Evolutionary conservation across 805 yeast genomes (phyloP), one percentile per base, ranked within the genome.

Genomic region (Myxozyma mucilagina): DNA sequence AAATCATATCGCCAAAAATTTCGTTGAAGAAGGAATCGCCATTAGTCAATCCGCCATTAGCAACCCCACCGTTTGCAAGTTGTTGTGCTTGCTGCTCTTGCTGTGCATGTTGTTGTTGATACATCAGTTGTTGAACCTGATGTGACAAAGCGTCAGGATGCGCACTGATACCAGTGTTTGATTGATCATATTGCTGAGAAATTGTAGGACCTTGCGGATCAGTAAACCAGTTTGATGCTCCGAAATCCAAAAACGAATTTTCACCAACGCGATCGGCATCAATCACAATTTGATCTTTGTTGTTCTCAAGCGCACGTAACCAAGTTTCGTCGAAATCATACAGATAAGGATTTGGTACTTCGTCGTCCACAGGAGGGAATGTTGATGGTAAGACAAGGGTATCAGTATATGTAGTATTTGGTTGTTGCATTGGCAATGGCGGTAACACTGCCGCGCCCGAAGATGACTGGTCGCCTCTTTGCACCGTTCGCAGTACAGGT

Each of bases 191-290:
- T 31, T 38, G 53, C 13, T 41, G 56, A 18, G 50, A 35, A 18
- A 10, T 43, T 31, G 57, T 36, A 31, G 51, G 54, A 5, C 45
- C 57, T 16, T 61, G 63, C 45, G 59, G n/a, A 24, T 61, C 65
- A 7, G 60, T 43, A 16, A 62, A 36, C 67, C 67, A 63, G 35
- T 53, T 60, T 14, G 67, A 34, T 0, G 60, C 48, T 13, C 65
- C 65, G 32, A 63, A 63, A 34, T 63, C 65, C 47, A 63, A 34
- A 18, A 60, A 63, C 16, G 62, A 57, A 51, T 63, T 63, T 41
- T 63, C 67, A n/a, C 67, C 65, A 2, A 63, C 65, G n/a, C 67
- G 59, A 42, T 63, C 63, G 4, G 67, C 57, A 50, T 63, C 65
- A 42, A 63, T 63, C 1, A 63, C 67, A 24, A 63, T 50, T 41